phyloP scores from a whole-genome alignment of 495 filamentous ascomycete species.

The Annulohypoxylon bovei region DNA sequence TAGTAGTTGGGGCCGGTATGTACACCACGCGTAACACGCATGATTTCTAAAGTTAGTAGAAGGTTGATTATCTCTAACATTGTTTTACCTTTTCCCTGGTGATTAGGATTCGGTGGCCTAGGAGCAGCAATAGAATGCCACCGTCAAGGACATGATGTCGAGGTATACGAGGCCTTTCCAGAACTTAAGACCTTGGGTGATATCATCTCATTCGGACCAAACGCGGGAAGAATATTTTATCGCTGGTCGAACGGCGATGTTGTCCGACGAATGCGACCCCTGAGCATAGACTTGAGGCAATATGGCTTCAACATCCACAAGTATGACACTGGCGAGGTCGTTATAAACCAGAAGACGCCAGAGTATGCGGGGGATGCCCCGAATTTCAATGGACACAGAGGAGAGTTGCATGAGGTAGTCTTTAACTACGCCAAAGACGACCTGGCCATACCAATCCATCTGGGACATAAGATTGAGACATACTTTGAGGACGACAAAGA shows the following conservation, averaged over 20 bases:
- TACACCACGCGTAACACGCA: constrained; percentile 3
- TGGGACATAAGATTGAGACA: constrained; percentile 60
- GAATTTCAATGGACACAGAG: constrained; percentile 69
- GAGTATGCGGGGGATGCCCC: constrained; percentile 59
- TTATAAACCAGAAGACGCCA: constrained; percentile 63
- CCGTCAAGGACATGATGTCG: constrained; percentile 67
- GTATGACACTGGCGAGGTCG: constrained; percentile 68
- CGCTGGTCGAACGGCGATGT: constrained; percentile 63
- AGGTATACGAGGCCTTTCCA: constrained; percentile 67
- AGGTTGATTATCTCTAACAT: neutral
- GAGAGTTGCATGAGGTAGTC: constrained; percentile 67
- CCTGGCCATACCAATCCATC: constrained; percentile 64
- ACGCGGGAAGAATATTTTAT: constrained; percentile 65
- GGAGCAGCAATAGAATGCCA: constrained; percentile 70
- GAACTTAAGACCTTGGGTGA: constrained; percentile 68
- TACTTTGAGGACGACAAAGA: constrained; percentile 66
- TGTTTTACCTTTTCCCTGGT: neutral
- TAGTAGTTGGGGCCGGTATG: constrained; percentile 63
- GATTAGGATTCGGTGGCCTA: constrained; percentile 64
- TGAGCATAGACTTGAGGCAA: constrained; percentile 61
- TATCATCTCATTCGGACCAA: constrained; percentile 72
- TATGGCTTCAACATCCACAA: constrained; percentile 71
- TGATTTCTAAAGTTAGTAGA: neutral
- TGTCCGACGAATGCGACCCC: constrained; percentile 55
- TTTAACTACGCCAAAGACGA: constrained; percentile 67